Base-by-base conservation (phyloP, 2,329 filamentous ascomycete genomes). In the Stachybotrys echinatus region DNA sequence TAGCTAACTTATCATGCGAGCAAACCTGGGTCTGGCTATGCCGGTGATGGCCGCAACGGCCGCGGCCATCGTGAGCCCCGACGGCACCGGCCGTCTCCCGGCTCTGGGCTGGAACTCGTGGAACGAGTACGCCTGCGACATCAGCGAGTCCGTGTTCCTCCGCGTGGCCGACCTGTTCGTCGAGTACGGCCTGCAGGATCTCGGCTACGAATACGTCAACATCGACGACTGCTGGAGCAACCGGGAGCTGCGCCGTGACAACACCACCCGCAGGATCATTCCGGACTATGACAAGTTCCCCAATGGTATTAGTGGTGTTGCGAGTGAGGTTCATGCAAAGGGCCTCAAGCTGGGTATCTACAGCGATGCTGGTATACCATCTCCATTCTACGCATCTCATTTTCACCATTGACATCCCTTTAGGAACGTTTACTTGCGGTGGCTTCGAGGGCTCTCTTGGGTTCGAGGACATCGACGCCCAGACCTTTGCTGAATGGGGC, bases 341-440 rank as follows among this genome's bases (percentile, higher is more conserved):
- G 80, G 79, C 2, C 58, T 87, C 42, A 86, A 85, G 59, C 66
- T 84, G 10, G 83, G 83, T 1, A 83, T 87, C 50, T 87, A 87
- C 58, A 76, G 76, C 55, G 76, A 75, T 60, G 44, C 44, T 1
- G 77, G 78, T 40, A 68, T 51, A 45, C 61, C 19, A 47, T 43
- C 3, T 31, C 43, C 4, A 48, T 23, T 8, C 18, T 48, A 8
- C 10, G 8, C 10, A 22, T 40, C n/a, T 17, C 17, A 19, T 12
- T 12, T 40, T 21, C 22, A 23, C 7, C 18, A 38, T 20, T 54
- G 14, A 50, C 21, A 42, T 46, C 42, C 20, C 21, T 12, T 23
- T 23, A 59, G 58, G 58, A 5, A 55, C 50, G 5, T 18, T 14
- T 4, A 61, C 58, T 5, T 61, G 59, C 23, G 58, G 52, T 21